Evolutionary conservation across 495 filamentous ascomycete genomes (phyloP).

Genomic region (Hyaloscypha bicolor): DNA sequence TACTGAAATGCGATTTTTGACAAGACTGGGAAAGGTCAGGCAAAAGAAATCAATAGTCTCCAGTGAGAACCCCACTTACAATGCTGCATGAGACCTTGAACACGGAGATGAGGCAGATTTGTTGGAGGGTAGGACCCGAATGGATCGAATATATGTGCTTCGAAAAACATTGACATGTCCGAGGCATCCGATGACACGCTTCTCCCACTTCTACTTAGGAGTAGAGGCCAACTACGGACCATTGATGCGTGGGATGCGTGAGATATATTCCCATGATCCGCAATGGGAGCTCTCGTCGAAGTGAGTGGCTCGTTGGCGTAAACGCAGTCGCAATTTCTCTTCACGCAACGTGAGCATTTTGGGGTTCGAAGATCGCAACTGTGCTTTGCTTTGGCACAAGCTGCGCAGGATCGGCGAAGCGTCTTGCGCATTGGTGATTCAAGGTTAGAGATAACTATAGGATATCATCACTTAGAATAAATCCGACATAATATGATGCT

Average conservation of each 20-base stretch:
- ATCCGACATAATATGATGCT: not conserved
- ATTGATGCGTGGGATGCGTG: not conserved
- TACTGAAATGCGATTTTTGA: conserved; percentile 57
- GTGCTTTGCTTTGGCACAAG: conserved; percentile 52
- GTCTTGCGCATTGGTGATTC: conserved; percentile 42
- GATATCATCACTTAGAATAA: not conserved
- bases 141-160: conserved; percentile 42
- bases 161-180: conserved; percentile 23
- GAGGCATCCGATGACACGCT: conserved; percentile 9
- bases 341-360: conserved; percentile 51
- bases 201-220: not conserved
- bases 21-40: conserved; percentile 37
- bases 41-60: not conserved
- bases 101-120: conserved; percentile 45
- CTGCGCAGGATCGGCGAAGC: conserved; percentile 51
- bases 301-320: conserved; percentile 52
- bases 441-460: not conserved
- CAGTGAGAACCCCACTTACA: conserved; percentile 38
- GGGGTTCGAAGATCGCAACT: conserved; percentile 52
- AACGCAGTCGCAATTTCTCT: conserved; percentile 43
- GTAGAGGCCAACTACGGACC: not conserved
- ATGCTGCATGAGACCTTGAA: conserved; percentile 51
- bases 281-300: not conserved
- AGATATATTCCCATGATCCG: not conserved
- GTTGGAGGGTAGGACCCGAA: conserved; percentile 55